phyloP scores from a whole-genome alignment of 2,329 filamentous ascomycete genomes.

The Aspergillus floridensis region DNA sequence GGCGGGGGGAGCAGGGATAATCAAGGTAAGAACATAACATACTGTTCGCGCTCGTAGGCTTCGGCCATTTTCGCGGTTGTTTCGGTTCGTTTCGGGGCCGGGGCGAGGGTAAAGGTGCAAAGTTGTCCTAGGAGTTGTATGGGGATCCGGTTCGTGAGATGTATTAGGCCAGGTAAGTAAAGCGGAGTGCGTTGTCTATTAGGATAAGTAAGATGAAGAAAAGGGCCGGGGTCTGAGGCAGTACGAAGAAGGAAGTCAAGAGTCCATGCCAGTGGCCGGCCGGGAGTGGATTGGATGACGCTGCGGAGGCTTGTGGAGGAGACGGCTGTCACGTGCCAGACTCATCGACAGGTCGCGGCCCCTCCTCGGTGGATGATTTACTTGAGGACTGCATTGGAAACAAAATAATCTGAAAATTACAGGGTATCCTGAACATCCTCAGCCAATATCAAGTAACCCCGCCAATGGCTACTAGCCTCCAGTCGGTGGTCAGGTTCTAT shows the following conservation, averaged over 20 bases:
- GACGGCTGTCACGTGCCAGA: background rate
- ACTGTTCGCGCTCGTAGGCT: slow-evolving; percentile 73
- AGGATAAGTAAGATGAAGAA: no score
- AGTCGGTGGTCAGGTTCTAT: slow-evolving; percentile 1
- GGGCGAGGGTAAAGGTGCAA: no score
- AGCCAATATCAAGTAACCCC: background rate
- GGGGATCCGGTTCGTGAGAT: no score
- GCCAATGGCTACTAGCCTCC: background rate
- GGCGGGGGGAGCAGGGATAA: background rate
- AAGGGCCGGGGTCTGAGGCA: no score
- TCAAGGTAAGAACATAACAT: slow-evolving; percentile 32
- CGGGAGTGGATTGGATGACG: background rate
- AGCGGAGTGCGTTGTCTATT: no score
- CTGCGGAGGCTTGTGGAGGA: slow-evolving; percentile 2
- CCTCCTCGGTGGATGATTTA: no score
- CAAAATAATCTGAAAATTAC: no score
- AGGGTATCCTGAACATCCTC: background rate
- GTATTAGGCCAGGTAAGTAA: no score
- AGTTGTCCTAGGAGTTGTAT: no score
- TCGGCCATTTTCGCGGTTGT: slow-evolving; percentile 59
- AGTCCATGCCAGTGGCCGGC: no score
- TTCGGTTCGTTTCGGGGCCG: background rate
- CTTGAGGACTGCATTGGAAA: no score
- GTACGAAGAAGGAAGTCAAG: background rate
- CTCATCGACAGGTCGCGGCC: background rate